Base-by-base conservation (phyloP, 768 basidiomycete genomes). In the Clitopilus passeckerianus region DNA sequence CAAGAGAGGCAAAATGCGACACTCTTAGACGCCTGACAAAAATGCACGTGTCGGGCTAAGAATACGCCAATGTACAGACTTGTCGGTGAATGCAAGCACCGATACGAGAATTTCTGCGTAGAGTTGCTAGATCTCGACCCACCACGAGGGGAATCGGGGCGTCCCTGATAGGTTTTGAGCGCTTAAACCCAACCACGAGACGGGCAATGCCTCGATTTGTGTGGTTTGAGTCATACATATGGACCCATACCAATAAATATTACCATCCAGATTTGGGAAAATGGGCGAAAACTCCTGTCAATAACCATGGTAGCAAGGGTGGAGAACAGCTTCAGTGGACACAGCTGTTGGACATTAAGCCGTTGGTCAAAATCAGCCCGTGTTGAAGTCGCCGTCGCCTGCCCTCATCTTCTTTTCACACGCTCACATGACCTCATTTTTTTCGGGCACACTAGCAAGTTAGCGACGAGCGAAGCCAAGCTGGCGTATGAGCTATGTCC, bases 401-500 rank as follows among this genome's bases (percentile, higher is more conserved):
- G 37, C 37, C 37, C 37, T 41, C 14, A 41, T 41, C 10, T n/a
- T 5, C 3, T 41, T 41, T 41, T 41, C 12, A 14, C 37, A 41
- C 37, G 37, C 37, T 41, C 37, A 41, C 37, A 41, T 41, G 37
- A 41, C 37, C 10, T n/a, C 37, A 41, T 41, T 41, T 41, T 41
- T 41, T 41, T 41, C 37, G 37, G 10, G 37, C 37, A 41, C 56
- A 53, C 20, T 35, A 53, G 53, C 27, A 56, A 16, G 41, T 41
- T 23, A 30, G 53, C 37, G 20, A 54, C 58, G 52, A 23, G 33
- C 57, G 61, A 55, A 57, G 34, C 59, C 34, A 57, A 59, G 59
- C 59, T 53, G 57, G 57, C 57, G 60, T 35, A 43, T 52, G 33
- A 46, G 56, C 37, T 44, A 75, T 73, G 74, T 72, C 72, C 65